These are phyloP conservation scores for Triticum dicoccoides DNA, from an alignment of 176 grass and related monocot genomes.

Conservation along the genomic window DNA sequence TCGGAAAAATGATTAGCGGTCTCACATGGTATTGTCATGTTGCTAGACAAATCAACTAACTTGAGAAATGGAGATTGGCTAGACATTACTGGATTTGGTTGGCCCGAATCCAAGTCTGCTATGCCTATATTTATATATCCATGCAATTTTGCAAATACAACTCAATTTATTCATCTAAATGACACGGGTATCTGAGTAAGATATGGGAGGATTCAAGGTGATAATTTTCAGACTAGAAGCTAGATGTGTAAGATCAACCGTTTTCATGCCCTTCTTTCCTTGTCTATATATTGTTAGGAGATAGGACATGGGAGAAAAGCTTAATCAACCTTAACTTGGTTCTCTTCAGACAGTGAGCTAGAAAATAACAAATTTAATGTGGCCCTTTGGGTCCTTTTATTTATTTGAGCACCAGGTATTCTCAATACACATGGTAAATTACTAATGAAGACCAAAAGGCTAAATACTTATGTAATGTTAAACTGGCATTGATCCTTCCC, in stretches of 20 bases:
- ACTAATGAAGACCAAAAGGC: neutral
- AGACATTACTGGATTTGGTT: neutral
- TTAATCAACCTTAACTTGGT: neutral
- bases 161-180: neutral
- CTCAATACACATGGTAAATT: neutral
- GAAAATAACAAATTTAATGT: neutral
- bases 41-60: neutral
- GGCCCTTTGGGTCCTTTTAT: neutral
- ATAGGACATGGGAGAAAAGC: neutral
- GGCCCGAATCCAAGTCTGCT: neutral
- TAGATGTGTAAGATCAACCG: neutral
- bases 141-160: neutral
- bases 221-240: neutral
- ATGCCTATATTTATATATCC: neutral
- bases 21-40: neutral
- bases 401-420: neutral
- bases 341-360: neutral
- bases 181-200: neutral
- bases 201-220: neutral
- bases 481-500: neutral
- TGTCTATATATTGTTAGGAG: neutral
- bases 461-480: constrained; percentile 2
- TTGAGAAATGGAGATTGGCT: neutral
- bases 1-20: neutral
- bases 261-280: neutral